Evolutionary conservation across 306 rosid genomes (phyloP).

Genomic region (Hylodesmum podocarpum): DNA sequence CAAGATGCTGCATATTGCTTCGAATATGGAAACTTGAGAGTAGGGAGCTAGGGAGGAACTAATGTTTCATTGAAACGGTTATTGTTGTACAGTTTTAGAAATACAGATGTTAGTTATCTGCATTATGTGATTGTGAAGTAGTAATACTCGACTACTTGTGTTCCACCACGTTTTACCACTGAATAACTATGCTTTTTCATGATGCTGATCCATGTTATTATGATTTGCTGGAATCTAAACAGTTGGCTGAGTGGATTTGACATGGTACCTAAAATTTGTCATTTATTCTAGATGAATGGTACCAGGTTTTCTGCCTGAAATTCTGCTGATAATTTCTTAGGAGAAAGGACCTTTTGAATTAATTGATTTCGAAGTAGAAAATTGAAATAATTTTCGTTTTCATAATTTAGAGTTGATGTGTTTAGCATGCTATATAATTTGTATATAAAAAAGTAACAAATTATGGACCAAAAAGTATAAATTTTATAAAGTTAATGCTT

Average conservation of each 20-base stretch:
- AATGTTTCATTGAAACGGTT: constrained; percentile 39
- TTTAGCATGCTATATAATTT: too few relatives aligned
- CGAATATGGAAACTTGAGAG: constrained; percentile 31
- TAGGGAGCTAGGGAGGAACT: constrained; percentile 38
- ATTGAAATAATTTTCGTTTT: neutral
- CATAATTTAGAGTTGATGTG: too few relatives aligned
- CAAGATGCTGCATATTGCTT: constrained; percentile 21
- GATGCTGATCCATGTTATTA: neutral
- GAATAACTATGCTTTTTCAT: neutral
- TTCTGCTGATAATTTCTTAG: constrained; percentile 15
- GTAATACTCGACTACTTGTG: neutral
- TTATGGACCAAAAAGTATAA: neutral
- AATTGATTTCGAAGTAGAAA: neutral
- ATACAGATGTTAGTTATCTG: constrained; percentile 36
- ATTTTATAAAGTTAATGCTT: neutral
- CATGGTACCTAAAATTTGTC: neutral
- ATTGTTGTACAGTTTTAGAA: constrained; percentile 67
- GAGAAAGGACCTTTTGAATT: neutral
- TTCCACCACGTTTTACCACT: neutral
- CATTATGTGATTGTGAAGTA: constrained; percentile 12
- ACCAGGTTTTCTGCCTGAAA: constrained; percentile 29
- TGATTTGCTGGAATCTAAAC: neutral
- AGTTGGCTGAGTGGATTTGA: neutral
- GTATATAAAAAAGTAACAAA: too few relatives aligned
- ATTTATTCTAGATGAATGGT: constrained; percentile 13